Evolutionary conservation across 2,329 filamentous ascomycete genomes (phyloP).

Genomic region (Talaromyces sp.): DNA sequence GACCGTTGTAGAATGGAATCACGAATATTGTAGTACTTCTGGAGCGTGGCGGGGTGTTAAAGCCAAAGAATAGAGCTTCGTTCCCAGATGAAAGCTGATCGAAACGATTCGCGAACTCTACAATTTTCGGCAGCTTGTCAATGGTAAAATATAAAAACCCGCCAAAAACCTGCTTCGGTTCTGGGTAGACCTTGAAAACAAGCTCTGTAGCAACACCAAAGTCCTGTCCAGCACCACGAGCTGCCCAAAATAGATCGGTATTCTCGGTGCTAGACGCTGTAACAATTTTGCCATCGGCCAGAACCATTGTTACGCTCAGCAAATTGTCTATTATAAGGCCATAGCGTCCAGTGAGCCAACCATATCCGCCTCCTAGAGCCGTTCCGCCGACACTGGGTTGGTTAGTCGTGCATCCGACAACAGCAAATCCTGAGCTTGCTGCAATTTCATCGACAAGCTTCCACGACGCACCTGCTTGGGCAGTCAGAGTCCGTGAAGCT

Average conservation of each 20-base stretch:
- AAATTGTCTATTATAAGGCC: conserved; percentile 50
- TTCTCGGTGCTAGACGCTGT: conserved; percentile 28
- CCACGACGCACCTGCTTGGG: conserved; percentile 53
- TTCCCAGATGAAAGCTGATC: conserved; percentile 45
- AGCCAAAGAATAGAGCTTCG: conserved; percentile 52
- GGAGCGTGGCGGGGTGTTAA: conserved; percentile 54
- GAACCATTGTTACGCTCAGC: conserved; percentile 44
- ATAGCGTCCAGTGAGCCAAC: conserved; percentile 44
- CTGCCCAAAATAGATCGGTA: conserved; percentile 38
- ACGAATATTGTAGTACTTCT: conserved; percentile 51
- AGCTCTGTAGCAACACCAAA: conserved; percentile 37
- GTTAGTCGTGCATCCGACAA: conserved; percentile 35
- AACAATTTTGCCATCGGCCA: conserved; percentile 35
- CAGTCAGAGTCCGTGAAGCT: conserved; percentile 42
- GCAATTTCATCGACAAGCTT: conserved; percentile 51
- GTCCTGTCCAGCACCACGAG: conserved; percentile 40
- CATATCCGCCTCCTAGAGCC: conserved; percentile 35
- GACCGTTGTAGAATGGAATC: conserved; percentile 38
- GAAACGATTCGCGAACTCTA: conserved; percentile 54
- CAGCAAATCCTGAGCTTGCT: conserved; percentile 46
- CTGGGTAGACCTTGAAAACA: conserved; percentile 15
- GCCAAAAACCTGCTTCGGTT: conserved; percentile 50
- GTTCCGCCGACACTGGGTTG: conserved; percentile 37
- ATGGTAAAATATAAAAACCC: conserved; percentile 49
- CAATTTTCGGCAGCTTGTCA: conserved; percentile 47